phyloP scores from a whole-genome alignment of 169 alveolate species.

The Eimeria maxima region DNA sequence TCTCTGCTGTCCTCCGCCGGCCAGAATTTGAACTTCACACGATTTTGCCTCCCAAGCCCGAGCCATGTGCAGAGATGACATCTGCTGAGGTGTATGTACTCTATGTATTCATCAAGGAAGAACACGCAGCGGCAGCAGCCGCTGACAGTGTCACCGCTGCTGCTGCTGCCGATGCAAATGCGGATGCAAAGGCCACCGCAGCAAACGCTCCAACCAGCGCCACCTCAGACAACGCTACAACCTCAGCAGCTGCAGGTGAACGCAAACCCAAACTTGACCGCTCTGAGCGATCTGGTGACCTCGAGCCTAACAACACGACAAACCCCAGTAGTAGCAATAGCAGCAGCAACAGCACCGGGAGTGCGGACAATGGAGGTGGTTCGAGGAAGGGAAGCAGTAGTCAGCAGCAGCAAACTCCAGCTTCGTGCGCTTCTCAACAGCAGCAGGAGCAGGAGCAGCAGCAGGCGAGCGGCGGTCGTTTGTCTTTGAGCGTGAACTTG shows the following conservation, averaged over 20 bases:
- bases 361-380: background rate
- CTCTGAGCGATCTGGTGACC: background rate
- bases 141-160: slow-evolving; percentile 1
- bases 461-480: background rate
- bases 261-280: slow-evolving; percentile 2
- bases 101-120: slow-evolving; percentile 10
- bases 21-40: slow-evolving; percentile 82
- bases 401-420: background rate
- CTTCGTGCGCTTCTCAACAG: background rate
- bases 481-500: background rate
- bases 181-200: background rate
- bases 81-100: slow-evolving; percentile 20
- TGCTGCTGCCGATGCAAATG: background rate
- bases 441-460: slow-evolving; percentile 35
- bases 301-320: background rate
- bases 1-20: slow-evolving; percentile 61
- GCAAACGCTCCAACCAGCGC: background rate
- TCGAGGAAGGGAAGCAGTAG: background rate
- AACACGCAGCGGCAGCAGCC: background rate
- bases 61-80: background rate
- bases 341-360: slow-evolving; percentile 33
- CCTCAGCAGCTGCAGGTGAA: background rate
- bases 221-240: background rate
- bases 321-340: background rate
- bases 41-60: slow-evolving; percentile 63